Evolutionary conservation across 164 flowering plant genomes (phyloP), one percentile per base, ranked within the genome.

Genomic region (Piper longum): DNA sequence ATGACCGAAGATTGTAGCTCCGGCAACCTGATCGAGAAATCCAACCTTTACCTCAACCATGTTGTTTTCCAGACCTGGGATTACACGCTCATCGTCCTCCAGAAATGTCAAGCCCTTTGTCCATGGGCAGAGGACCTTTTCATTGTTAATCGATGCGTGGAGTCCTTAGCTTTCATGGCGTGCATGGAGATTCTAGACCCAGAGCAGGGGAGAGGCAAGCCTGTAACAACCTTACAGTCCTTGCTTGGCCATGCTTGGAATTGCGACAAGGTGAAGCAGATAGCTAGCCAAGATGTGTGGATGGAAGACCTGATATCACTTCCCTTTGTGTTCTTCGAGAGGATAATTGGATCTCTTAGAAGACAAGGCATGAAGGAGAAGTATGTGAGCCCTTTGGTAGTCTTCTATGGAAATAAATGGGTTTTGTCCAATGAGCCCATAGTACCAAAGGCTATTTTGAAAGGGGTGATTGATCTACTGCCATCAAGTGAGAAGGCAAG

Each of bases 151-250:
- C 84, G 98, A 17, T 89, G 98, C 78, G 82, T 92, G 3, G 95
- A 92, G 73, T 85, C 91, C 16, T 82, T 92, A 5, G 96, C 98
- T 43, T 92, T 91, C 80, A 91, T 89, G 96, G 87, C 92, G 64
- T 91, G 91, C 65, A 92, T 89, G 98, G 98, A 92, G 77, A 86
- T 89, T 69, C 91, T 92, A 48, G 96, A 92, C 66, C 98, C 96
- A 0, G 95, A 89, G 66, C 76, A 85, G 60, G 80, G 85, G 69
- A 66, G 91, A 43, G 83, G 82, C 57, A 71, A 66, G 16, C 93
- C 95, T 1, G 85, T 82, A 3, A 68, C 80, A 4, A 79, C 87
- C 6, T 43, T 87, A 65, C 83, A 85, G 64, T 71, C 75, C 56
- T 76, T 88, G 60, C 71, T 75, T 4, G 65, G 69, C 64, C 81